phyloP scores from a whole-genome alignment of 768 basidiomycete genomes.

The Agrocybe chaxingu region DNA sequence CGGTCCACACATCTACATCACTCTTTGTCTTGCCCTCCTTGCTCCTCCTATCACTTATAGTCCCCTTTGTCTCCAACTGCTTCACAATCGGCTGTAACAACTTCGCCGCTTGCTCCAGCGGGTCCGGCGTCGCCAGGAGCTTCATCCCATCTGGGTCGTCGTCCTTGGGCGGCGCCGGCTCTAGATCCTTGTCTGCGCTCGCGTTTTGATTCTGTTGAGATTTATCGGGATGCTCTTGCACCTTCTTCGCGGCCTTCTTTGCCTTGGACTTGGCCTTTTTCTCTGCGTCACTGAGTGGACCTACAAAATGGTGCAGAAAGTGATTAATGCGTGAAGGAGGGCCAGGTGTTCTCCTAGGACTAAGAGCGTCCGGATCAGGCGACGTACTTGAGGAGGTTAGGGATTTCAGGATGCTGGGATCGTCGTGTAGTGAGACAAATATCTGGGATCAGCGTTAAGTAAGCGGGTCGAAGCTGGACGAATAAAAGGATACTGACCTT shows the following conservation, averaged over 20 bases:
- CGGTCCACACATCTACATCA: conserved; percentile 69
- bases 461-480: conserved; percentile 2
- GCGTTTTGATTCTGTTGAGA: conserved; percentile 70
- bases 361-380: neutral
- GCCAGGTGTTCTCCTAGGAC: too few relatives aligned
- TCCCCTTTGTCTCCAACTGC: too few relatives aligned
- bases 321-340: neutral
- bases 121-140: conserved; percentile 57
- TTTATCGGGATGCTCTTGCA: conserved; percentile 71
- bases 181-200: conserved; percentile 72
- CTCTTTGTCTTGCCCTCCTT: conserved; percentile 25
- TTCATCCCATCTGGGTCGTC: conserved; percentile 84
- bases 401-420: conserved; percentile 56
- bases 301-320: neutral
- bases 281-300: neutral
- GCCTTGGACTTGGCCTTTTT: conserved; percentile 49
- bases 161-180: conserved; percentile 54
- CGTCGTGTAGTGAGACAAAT: conserved; percentile 67
- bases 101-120: conserved; percentile 74
- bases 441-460: conserved; percentile 44
- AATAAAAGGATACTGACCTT: conserved; percentile 39
- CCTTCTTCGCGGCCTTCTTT: conserved; percentile 85
- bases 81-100: conserved; percentile 54
- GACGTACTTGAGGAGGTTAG: conserved; percentile 35
- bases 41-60: too few relatives aligned